phyloP scores from a whole-genome alignment of 2,329 filamentous ascomycete species.

The Ophiostoma quercus region DNA sequence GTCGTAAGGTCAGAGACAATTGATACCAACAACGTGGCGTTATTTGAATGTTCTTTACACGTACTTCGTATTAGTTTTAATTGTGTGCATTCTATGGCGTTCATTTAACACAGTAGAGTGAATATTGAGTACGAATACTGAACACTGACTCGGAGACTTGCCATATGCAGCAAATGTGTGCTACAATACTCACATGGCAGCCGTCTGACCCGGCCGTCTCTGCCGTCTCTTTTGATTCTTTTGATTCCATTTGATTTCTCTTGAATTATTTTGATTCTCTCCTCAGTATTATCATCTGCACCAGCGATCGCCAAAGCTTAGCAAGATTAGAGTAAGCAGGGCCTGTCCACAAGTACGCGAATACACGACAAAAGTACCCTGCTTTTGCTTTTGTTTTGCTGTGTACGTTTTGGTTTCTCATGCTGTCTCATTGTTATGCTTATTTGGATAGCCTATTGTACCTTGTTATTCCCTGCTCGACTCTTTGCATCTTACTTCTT shows the following conservation, averaged over 20 bases:
- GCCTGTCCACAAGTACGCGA: not conserved
- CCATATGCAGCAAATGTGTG: not conserved
- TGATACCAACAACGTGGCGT: not conserved
- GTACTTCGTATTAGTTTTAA: no score
- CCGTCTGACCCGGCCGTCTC: conserved; percentile 3
- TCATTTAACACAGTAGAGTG: no score
- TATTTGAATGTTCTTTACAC: not conserved
- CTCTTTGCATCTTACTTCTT: not conserved
- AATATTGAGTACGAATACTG: not conserved
- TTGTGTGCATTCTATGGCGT: no score
- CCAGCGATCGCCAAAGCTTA: not conserved
- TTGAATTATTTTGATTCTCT: no score
- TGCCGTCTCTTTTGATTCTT: not conserved
- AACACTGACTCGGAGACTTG: not conserved
- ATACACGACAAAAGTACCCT: not conserved
- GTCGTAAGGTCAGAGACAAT: not conserved
- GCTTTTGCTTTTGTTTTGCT: not conserved
- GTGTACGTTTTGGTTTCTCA: not conserved
- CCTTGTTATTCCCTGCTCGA: not conserved
- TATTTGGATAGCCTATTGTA: conserved; percentile 4
- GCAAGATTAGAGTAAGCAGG: not conserved
- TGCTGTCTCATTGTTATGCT: conserved; percentile 9
- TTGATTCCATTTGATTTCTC: no score
- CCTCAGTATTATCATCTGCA: not conserved
- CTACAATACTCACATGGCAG: not conserved